Evolutionary conservation across 371 early-diverging fungal genomes (phyloP), one percentile per base, ranked within the genome.

Genomic region (Mortierella sp.): DNA sequence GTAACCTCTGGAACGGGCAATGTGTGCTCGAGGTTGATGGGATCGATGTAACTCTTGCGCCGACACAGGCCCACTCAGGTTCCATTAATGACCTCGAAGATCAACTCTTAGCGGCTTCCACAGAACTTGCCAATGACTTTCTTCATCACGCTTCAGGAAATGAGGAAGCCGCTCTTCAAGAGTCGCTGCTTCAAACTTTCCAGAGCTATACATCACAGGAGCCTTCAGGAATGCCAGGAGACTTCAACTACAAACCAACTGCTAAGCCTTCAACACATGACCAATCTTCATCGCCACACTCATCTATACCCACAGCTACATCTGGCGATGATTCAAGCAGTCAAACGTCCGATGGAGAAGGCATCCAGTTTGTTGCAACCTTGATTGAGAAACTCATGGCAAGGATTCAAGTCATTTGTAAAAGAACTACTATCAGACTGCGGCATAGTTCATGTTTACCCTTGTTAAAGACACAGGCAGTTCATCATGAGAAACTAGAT

Each of bases 111-210:
- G 91, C 94, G 0, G 93, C 95, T n/a, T 95, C 96, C 0, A 83
- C 95, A 17, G 93, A 93, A 72, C 92, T 96, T 66, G 97, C 97
- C 12, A 96, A 91, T 35, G 95, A 94, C 79, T 96, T 96, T 79
- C 68, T 96, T 56, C 86, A 90, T 29, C 88, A 93, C 67, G 82
- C 88, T 26, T 76, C 86, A 45, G 82, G 80, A 22, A 88, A 88
- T 28, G 88, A 91, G 60, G 86, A 86, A 10, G 85, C 85, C 51
- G 87, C 86, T 40, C 79, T 91, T 19, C 84, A 84, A 47, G 83
- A 87, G 69, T 89, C 90, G 8, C 84, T 91, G 13, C 85, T 87
- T 49, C 86, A 89, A 37, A 87, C 91, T 4, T 73, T 89, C 31
- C 86, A 88, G 32, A 75, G 56, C 19, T 60, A 78, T 40, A 64